phyloP scores from a whole-genome alignment of 257 asterid genomes.

The Penstemon davidsonii region DNA sequence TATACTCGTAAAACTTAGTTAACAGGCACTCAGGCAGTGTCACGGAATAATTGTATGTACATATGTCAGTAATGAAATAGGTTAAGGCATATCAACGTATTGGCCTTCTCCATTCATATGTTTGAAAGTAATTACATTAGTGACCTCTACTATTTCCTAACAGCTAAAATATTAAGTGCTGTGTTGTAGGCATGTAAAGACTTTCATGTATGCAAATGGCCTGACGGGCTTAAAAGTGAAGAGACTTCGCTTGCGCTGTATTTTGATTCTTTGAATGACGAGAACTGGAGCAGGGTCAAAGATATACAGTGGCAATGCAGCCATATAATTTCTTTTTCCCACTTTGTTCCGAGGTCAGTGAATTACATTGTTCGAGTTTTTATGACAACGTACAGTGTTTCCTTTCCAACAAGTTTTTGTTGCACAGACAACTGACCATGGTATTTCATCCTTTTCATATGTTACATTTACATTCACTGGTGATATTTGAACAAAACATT shows the following conservation, averaged over 20 bases:
- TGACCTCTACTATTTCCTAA: not conserved
- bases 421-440: no score
- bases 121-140: not conserved
- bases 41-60: not conserved
- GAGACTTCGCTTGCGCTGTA: conserved; percentile 66
- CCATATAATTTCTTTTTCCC: conserved; percentile 71
- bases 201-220: conserved; percentile 87
- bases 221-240: conserved; percentile 51
- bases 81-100: not conserved
- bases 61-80: not conserved
- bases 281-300: conserved; percentile 42
- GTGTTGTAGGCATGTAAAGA: conserved; percentile 81
- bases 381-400: not conserved
- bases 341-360: conserved; percentile 82
- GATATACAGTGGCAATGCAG: conserved; percentile 63
- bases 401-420: no score
- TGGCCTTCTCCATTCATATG: conserved; percentile 8
- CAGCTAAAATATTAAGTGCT: conserved; percentile 24
- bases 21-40: not conserved
- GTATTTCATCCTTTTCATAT: no score
- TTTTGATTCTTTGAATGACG: conserved; percentile 77
- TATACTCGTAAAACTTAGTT: not conserved
- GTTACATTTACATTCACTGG: not conserved
- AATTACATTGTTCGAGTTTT: conserved; percentile 16
- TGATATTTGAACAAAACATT: not conserved